Base-by-base conservation (phyloP, 2,329 filamentous ascomycete genomes). In the Pyricularia pennisetigena region DNA sequence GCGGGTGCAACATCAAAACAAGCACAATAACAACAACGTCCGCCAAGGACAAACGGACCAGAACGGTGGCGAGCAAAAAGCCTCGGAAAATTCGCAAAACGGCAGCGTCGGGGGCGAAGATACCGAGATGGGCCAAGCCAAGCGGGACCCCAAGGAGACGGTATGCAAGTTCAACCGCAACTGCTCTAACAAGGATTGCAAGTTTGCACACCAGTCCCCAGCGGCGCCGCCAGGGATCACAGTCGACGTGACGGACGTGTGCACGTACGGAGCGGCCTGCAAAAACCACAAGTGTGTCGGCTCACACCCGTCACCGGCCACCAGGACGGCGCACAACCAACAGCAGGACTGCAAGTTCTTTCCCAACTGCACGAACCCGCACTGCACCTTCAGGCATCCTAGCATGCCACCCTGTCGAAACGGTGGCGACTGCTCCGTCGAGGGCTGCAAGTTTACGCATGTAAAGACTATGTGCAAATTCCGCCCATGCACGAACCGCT, bases 261-360 rank as follows among this genome's bases (percentile, higher is more conserved):
- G 95, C 81, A 86, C 86, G 23, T 98, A 91, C 74, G 94, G 93
- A 24, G 93, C 88, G 2, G 93, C 93, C 9, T 99, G 95, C 87
- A 97, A 95, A 81, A 99, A 98, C 83, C 86, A 88, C 74, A 98
- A 98, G 81, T 99, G 95, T 76, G 91, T 91, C 9, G 94, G 86
- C 32, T 91, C 93, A 69, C 95, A 99, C 78, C 95, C 95, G 2
- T 97, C 94, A 7, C 95, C 95, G 1, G 93, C 94, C 6, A 86
- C 91, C 73, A 92, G 88, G 76, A 81, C 86, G 67, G 88, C 89
- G 29, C 92, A 94, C 76, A 91, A 97, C 79, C 85, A 88, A 69
- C 91, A 95, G 77, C 88, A 91, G 77, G 90, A 96, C 74, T 97
- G 94, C 86, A 92, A 90, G 75, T 97, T 93, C 83, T 97, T 88